A percentile compares a stretch with the other conserved stretches of the same genome.
phyloP scores from a whole-genome alignment of 2,329 filamentous ascomycete genomes.

The Alternaria hordeiaustralica region DNA sequence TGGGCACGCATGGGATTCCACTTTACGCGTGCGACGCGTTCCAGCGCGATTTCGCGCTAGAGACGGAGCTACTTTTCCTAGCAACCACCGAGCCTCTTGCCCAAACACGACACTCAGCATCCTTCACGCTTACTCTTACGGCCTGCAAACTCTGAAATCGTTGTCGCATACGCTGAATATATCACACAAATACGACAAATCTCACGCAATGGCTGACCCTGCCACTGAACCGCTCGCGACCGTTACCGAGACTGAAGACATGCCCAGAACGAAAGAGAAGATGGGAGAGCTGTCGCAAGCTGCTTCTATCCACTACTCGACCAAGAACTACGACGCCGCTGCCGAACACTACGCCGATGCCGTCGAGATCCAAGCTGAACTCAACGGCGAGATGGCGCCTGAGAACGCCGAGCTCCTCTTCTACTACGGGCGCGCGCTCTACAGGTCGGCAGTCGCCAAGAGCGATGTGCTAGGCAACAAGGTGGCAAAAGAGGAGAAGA shows the following conservation, averaged over 20 bases:
- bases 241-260: constrained; percentile 29
- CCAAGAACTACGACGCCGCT: constrained; percentile 86
- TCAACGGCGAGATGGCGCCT: constrained; percentile 90
- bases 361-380: constrained; percentile 84
- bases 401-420: constrained; percentile 95
- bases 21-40: constrained; percentile 33
- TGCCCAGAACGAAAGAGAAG: constrained; percentile 62
- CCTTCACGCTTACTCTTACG: background rate
- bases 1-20: constrained; percentile 9
- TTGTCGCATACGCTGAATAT: constrained; percentile 12
- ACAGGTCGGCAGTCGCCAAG: constrained; percentile 91
- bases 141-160: background rate
- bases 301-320: constrained; percentile 83
- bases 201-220: constrained; percentile 34
- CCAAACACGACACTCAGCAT: constrained; percentile 4
- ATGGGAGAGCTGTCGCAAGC: constrained; percentile 80
- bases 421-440: constrained; percentile 90
- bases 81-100: background rate
- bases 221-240: constrained; percentile 25
- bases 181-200: background rate
- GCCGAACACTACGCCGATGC: constrained; percentile 88
- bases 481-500: constrained; percentile 66
- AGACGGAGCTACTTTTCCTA: constrained; percentile 11
- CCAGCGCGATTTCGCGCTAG: constrained; percentile 13
- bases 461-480: constrained; percentile 92